These are phyloP conservation scores for Combretum micranthum DNA, from an alignment of 345 rosid species.

Conservation along the genomic window DNA sequence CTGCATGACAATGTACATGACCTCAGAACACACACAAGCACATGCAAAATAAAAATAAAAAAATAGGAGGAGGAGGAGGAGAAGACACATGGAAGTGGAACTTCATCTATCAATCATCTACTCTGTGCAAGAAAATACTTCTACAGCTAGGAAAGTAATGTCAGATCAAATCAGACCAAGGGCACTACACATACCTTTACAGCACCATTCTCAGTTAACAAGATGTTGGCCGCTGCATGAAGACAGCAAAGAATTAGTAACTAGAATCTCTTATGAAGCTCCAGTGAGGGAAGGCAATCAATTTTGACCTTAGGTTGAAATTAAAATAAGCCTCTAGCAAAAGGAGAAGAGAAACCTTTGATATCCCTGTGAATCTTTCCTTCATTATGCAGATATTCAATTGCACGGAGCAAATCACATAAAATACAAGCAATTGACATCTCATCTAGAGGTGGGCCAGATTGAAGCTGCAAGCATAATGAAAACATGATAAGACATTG, in stretches of 20 bases:
- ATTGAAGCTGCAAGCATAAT: constrained; percentile 64
- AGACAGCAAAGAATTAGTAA: neutral
- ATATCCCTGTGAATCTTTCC: constrained; percentile 98
- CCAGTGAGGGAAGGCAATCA: neutral
- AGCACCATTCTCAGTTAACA: constrained; percentile 90
- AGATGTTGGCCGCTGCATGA: constrained; percentile 92
- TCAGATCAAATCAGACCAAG: too few species aligned
- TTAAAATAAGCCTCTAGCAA: neutral
- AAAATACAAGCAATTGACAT: constrained; percentile 85
- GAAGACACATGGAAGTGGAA: too few species aligned
- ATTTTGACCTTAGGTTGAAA: neutral
- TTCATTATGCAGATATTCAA: constrained; percentile 91
- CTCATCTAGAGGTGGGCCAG: constrained; percentile 92
- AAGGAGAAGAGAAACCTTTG: constrained; percentile 53
- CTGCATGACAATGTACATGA: constrained; percentile 24
- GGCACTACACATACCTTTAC: constrained; percentile 63
- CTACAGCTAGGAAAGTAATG: too few species aligned
- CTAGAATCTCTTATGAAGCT: neutral
- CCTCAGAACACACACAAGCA: too few species aligned
- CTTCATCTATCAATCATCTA: too few species aligned
- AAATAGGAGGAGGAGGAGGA: too few species aligned
- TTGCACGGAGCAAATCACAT: constrained; percentile 91
- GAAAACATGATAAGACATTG: neutral
- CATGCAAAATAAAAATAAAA: too few species aligned
- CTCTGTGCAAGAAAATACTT: too few species aligned